These are phyloP conservation scores for Viridothelium virens DNA, from an alignment of 495 filamentous ascomycete genomes.

Conservation along the genomic window DNA sequence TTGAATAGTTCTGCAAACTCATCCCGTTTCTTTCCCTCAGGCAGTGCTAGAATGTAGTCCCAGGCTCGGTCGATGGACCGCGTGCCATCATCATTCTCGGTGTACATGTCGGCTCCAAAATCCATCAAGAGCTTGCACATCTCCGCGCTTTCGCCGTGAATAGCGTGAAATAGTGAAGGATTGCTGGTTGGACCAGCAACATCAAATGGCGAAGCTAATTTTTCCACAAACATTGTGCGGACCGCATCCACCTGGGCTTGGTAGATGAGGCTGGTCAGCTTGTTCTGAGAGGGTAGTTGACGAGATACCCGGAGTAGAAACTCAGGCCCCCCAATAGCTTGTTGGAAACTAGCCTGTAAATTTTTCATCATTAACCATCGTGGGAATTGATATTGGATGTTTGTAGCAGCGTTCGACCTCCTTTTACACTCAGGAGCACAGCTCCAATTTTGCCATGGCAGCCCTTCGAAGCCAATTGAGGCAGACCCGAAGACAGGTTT, in stretches of 20 bases:
- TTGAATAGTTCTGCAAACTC: background rate
- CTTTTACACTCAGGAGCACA: background rate
- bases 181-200: background rate
- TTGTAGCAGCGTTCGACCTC: background rate
- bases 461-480: background rate
- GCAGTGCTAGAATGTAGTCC: background rate
- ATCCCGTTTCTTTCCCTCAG: background rate
- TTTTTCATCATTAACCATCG: background rate
- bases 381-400: background rate
- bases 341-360: background rate
- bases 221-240: background rate
- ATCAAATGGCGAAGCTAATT: background rate
- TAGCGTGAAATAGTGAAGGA: background rate
- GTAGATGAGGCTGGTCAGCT: background rate
- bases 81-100: background rate
- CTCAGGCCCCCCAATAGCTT: background rate
- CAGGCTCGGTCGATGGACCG: background rate
- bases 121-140: background rate
- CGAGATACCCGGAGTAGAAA: background rate
- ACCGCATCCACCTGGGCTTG: background rate
- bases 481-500: background rate
- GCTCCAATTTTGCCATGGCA: background rate
- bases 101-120: background rate
- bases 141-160: background rate
- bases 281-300: background rate